Evolutionary conservation across 2,329 filamentous ascomycete species (phyloP).

Genomic region (Xylariaceae sp.): DNA sequence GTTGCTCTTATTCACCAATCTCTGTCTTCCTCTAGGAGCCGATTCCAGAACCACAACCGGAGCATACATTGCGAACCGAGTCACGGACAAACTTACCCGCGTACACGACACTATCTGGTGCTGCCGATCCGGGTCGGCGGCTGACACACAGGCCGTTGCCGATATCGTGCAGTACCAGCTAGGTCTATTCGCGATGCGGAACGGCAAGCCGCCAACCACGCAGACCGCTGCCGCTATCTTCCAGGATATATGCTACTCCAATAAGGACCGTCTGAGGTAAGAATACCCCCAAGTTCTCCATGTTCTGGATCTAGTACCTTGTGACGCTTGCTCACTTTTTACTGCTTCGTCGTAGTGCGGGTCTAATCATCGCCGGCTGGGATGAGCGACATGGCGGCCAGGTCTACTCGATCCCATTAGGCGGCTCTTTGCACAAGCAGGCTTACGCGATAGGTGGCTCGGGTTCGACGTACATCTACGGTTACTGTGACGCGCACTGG

Average conservation of each 20-base stretch:
- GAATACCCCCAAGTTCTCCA: conserved; percentile 25
- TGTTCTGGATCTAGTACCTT: not conserved
- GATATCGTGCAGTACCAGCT: conserved; percentile 98
- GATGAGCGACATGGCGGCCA: conserved; percentile 92
- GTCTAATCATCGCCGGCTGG: conserved; percentile 98
- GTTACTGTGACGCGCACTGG: conserved; percentile 97
- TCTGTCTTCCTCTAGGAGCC: conserved; percentile 52
- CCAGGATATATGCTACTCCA: conserved; percentile 95
- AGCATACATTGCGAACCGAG: conserved; percentile 97
- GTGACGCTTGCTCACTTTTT: conserved; percentile 5
- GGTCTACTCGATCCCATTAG: conserved; percentile 94
- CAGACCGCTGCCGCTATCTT: conserved; percentile 94
- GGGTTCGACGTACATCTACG: conserved; percentile 98
- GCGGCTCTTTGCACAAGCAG: conserved; percentile 96
- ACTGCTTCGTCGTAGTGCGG: conserved; percentile 58
- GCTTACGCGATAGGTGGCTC: conserved; percentile 92
- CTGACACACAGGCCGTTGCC: conserved; percentile 94
- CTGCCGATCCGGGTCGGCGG: conserved; percentile 94
- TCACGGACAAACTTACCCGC: conserved; percentile 98
- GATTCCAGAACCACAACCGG: conserved; percentile 97
- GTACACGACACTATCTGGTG: conserved; percentile 99
- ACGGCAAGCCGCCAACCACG: conserved; percentile 85
- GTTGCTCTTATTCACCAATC: conserved; percentile 11
- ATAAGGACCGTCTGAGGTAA: conserved; percentile 89
- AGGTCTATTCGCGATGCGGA: conserved; percentile 83